Evolutionary conservation across 192 early-diverging fungal genomes (phyloP), one percentile per base, ranked within the genome.

Genomic region (Helicostylum pulchrum): DNA sequence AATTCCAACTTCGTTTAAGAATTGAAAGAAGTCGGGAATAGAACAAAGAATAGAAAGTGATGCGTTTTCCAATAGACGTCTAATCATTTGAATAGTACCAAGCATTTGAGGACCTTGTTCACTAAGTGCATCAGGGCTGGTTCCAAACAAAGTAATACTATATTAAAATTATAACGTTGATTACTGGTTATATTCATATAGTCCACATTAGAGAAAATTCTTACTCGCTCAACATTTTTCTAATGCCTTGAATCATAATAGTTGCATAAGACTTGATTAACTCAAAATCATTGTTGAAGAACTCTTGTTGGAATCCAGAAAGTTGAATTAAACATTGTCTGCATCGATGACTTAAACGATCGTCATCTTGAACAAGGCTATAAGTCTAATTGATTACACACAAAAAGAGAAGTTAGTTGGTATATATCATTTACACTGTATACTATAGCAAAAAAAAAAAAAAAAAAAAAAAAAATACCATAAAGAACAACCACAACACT

Each of bases 321-420:
- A 90, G 75, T 51, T 87, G 83, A 17, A 84, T 72, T 7, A 90
- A 61, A 64, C 88, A 88, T 64, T 85, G 84, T 52, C 80, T 67
- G 17, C 75, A 73, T 20, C 70, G 76, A 53, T 88, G 79, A 8
- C 68, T 69, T 53, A 85, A 66, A 21, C 73, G 65, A 49, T 77
- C 77, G 36, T 83, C 72, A 0, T 70, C 68, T 72, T 83, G 77
- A 23, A 83, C 63, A 48, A 78, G 14, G 15, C 67, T 62, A 44
- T 83, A 76, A 9, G 78, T 50, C 80, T 84, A 72, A 26, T 53
- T 4, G 21, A 30, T 14, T 7, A 32, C 12, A 39, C 9, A 39
- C 9, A 48, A 45, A n/a, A 49, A 3, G 15, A 4, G 45, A 12
- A 26, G 26, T 9, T 36, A 52, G 2, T 26, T 26, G 26, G 26